phyloP scores from a whole-genome alignment of 768 basidiomycete genomes.

The Brasilioporus rufonigricans region DNA sequence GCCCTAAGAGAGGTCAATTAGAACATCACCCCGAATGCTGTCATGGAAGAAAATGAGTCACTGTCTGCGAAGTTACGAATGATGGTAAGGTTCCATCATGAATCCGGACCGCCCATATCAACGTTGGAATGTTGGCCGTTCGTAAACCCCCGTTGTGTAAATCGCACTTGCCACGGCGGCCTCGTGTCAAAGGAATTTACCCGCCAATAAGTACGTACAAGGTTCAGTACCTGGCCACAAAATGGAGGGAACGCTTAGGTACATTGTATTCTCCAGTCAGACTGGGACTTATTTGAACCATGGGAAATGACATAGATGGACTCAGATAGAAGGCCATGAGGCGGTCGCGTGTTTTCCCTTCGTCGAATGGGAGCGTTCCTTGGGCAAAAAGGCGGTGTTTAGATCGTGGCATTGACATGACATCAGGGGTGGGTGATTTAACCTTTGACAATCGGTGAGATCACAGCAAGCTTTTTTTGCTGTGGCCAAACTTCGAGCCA shows the following conservation, averaged over 20 bases:
- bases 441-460: conserved; percentile 18
- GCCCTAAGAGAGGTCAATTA: conserved; percentile 8
- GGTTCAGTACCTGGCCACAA: conserved; percentile 9
- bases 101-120: conserved; percentile 6
- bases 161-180: neutral
- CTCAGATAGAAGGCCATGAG: conserved; percentile 27
- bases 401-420: conserved; percentile 8
- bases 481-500: conserved; percentile 4
- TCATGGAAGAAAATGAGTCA: conserved; percentile 4
- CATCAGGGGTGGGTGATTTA: conserved; percentile 22
- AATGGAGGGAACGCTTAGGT: neutral
- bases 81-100: neutral
- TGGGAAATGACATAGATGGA: conserved; percentile 14
- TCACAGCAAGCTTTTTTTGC: neutral
- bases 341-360: conserved; percentile 23
- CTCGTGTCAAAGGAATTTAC: neutral
- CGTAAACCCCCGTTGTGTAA: conserved; percentile 3
- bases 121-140: neutral
- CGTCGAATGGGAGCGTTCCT: neutral
- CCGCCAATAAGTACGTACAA: neutral
- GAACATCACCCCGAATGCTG: neutral
- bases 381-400: conserved; percentile 13
- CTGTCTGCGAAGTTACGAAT: neutral
- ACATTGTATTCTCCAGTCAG: neutral
- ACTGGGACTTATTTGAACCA: neutral